Base-by-base conservation (phyloP, 2,329 filamentous ascomycete species). In the Nemania diffusa region DNA sequence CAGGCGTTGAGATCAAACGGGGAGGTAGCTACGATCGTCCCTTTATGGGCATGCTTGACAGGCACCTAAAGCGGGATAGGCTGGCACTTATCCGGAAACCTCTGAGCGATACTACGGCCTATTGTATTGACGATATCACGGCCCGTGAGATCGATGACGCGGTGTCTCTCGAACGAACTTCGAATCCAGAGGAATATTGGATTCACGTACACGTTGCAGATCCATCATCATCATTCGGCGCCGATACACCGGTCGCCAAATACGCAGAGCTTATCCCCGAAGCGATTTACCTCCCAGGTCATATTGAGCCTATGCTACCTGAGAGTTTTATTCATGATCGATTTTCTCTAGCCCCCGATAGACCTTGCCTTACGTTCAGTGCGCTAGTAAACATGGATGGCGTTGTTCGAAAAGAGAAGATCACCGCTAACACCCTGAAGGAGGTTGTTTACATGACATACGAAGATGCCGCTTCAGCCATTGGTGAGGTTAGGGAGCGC, bases 101-200 rank as follows among this genome's bases (percentile, higher is more conserved):
- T 59, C 91, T 88, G 85, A 81, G 80, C 0, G 73, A 83, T n/a
- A 75, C 87, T 24, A 85, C 84, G 0, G 86, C 92, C 1, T 94
- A 90, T 75, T 93, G 91, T 71, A 92, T 97, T 67, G 92, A 97
- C 74, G 84, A 86, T 29, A 82, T 84, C 22, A 80, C 79, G 40
- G 91, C 93, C 0, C 81, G 85, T 29, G 89, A 95, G 72, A 91
- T 96, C 65, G 92, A 97, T 72, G 92, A 97, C 75, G 92, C 90
- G 1, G 80, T 97, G 8, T 95, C 92, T 0, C 75, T 96, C 7
- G 90, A 93, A 74, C 77, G 79, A 52, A 85, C 90, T 0, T 79
- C 82, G 3, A 81, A 78, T 20, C 68, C 83, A 22, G 76, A 83
- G 57, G 84, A 91, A 71, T 88, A 87, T 73, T 96, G 92, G 92